Evolutionary conservation across 2,329 filamentous ascomycete species (phyloP).

Genomic region (Phialophora expanda): DNA sequence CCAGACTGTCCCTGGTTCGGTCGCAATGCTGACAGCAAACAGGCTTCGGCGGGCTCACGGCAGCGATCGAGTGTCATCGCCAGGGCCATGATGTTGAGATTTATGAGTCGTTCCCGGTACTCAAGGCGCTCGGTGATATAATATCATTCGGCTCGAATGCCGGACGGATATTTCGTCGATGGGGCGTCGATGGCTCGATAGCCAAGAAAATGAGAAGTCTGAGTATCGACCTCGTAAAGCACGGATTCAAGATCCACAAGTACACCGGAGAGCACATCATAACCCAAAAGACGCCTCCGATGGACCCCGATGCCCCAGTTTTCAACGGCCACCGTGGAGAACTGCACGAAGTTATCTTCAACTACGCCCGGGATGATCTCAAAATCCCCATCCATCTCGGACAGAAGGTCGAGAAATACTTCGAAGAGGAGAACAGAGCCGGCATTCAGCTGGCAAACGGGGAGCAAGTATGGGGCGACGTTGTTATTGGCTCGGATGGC

Average conservation of each 20-base stretch:
- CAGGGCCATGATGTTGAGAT: slow-evolving; percentile 40
- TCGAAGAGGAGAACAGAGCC: slow-evolving; percentile 58
- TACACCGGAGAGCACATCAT: slow-evolving; percentile 66
- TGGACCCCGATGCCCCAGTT: slow-evolving; percentile 56
- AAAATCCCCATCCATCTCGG: slow-evolving; percentile 62
- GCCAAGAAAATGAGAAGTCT: slow-evolving; percentile 55
- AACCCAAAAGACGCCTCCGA: slow-evolving; percentile 57
- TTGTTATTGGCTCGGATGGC: slow-evolving; percentile 35
- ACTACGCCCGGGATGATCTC: slow-evolving; percentile 61
- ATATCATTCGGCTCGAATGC: slow-evolving; percentile 67
- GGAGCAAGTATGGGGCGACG: slow-evolving; percentile 46
- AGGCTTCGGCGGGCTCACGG: slow-evolving; percentile 46
- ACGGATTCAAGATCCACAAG: slow-evolving; percentile 68
- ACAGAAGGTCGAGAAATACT: slow-evolving; percentile 59
- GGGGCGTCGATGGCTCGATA: slow-evolving; percentile 57
- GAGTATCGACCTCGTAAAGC: slow-evolving; percentile 58
- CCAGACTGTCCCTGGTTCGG: not conserved
- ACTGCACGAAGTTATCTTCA: slow-evolving; percentile 65
- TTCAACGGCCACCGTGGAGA: slow-evolving; percentile 68
- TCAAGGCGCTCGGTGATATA: slow-evolving; percentile 66
- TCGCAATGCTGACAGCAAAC: slow-evolving; percentile 1
- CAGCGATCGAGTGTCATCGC: slow-evolving; percentile 43
- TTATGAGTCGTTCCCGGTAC: slow-evolving; percentile 44
- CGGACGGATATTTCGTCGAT: slow-evolving; percentile 65
- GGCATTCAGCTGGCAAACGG: slow-evolving; percentile 59